Conservation (phyloP, 345 rosid genomes). For the Ailanthus altissimus region DNA sequence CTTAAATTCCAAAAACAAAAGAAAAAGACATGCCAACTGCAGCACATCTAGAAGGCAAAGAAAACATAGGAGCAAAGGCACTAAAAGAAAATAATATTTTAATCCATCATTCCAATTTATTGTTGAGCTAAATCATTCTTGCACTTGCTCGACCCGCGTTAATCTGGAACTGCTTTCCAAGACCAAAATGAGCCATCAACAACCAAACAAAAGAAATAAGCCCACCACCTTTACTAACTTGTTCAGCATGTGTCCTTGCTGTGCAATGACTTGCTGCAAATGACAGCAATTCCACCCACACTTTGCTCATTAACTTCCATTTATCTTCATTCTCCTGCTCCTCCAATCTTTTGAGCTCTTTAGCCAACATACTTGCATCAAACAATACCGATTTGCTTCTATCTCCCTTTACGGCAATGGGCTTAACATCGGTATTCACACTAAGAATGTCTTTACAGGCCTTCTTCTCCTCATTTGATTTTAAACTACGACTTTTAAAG, state of each 20-base stretch:
- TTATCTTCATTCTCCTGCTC: conserved; percentile 3
- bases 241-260: conserved; percentile 55
- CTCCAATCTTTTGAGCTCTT: conserved; percentile 29
- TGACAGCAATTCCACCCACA: conserved; percentile 67
- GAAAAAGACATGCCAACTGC: too few species aligned
- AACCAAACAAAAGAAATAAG: conserved; percentile 65
- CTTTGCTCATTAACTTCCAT: conserved; percentile 54
- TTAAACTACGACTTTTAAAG: conserved; percentile 28
- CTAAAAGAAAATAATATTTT: too few species aligned
- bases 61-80: too few species aligned
- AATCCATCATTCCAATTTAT: too few species aligned
- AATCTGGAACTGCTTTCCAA: too few species aligned
- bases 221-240: conserved; percentile 66
- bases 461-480: neutral
- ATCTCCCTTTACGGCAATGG: conserved; percentile 53
- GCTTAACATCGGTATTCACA: conserved; percentile 36
- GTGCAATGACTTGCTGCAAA: conserved; percentile 63
- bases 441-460: conserved; percentile 30
- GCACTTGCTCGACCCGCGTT: too few species aligned
- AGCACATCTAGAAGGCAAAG: too few species aligned
- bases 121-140: too few species aligned
- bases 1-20: too few species aligned
- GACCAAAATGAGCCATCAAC: conserved; percentile 76
- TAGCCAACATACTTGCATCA: conserved; percentile 59
- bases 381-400: conserved; percentile 64